Evolutionary conservation across 1,284 basidiomycete species (phyloP).

Genomic region (Athelia sp.): DNA sequence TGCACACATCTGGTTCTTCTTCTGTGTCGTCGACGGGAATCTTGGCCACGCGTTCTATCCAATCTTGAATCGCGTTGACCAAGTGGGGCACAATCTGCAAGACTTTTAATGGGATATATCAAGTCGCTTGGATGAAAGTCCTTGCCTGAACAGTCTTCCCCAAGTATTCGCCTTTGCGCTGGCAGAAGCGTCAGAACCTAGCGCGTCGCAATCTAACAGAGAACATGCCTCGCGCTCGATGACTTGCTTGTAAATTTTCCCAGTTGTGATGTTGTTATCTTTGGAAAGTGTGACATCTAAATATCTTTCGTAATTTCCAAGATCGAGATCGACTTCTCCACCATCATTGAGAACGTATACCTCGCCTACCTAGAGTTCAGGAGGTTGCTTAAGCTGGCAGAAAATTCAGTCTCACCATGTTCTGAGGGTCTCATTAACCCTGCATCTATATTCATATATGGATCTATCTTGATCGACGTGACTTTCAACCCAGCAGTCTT

Average conservation of each 20-base stretch:
- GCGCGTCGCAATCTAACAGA: slow-evolving; percentile 2
- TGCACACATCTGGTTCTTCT: slow-evolving; percentile 94
- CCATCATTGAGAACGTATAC: slow-evolving; percentile 99
- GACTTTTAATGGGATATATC: slow-evolving; percentile 1
- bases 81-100: slow-evolving; percentile 92
- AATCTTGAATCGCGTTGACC: slow-evolving; percentile 97
- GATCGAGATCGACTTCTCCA: slow-evolving; percentile 95
- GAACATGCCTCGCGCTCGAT: slow-evolving; percentile 91
- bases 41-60: slow-evolving; percentile 94
- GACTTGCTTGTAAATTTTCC: slow-evolving; percentile 96
- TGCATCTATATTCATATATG: slow-evolving; percentile 99
- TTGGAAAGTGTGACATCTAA: slow-evolving; percentile 90
- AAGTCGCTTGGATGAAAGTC: not conserved
- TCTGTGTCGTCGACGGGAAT: slow-evolving; percentile 94
- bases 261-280: slow-evolving; percentile 98
- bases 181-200: slow-evolving; percentile 11
- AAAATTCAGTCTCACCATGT: slow-evolving; percentile 64
- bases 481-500: slow-evolving; percentile 96
- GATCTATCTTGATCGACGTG: slow-evolving; percentile 99
- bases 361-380: slow-evolving; percentile 60
- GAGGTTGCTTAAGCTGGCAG: slow-evolving; percentile 9
- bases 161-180: slow-evolving; percentile 95
- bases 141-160: slow-evolving; percentile 92
- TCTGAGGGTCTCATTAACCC: slow-evolving; percentile 99
- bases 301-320: slow-evolving; percentile 99